Percentiles rank a stretch among this genome's conserved stretches.
phyloP scores from a whole-genome alignment of 768 basidiomycete genomes.

The Lactifluus hygrophoroides region DNA sequence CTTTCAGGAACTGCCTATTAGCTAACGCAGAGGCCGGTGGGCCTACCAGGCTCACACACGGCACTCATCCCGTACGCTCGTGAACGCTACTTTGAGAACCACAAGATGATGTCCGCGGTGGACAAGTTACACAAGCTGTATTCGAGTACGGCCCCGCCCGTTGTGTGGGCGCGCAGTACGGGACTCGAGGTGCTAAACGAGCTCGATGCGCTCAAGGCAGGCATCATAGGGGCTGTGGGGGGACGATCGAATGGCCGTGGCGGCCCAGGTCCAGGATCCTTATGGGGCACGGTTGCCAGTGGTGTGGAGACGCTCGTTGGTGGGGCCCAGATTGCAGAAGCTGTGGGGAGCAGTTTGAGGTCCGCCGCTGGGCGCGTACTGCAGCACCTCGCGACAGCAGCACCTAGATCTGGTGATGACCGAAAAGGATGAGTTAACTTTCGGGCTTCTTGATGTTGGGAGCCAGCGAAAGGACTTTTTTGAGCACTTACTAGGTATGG shows the following conservation, averaged over 20 bases:
- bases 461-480: too few relatives aligned
- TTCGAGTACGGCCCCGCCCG: constrained; percentile 48
- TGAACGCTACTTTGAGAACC: constrained; percentile 79
- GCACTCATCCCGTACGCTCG: constrained; percentile 69
- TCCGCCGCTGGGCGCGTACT: constrained; percentile 27
- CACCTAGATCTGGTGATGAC: not conserved
- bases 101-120: constrained; percentile 70
- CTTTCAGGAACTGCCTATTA: not conserved
- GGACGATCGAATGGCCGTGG: constrained; percentile 23
- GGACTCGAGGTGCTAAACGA: constrained; percentile 92
- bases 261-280: constrained; percentile 13
- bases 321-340: constrained; percentile 28
- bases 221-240: constrained; percentile 78
- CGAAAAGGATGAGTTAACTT: not conserved
- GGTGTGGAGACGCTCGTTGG: constrained; percentile 38
- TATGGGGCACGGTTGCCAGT: constrained; percentile 29
- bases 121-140: constrained; percentile 92
- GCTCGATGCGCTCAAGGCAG: constrained; percentile 70
- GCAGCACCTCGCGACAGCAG: constrained; percentile 23
- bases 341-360: constrained; percentile 23
- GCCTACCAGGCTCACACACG: constrained; percentile 57
- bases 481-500: too few relatives aligned
- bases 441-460: not conserved
- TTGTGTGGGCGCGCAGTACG: constrained; percentile 82
- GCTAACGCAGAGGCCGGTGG: not conserved